Conservation (phyloP, 192 early-diverging fungal species). For the Chytriomyces hyalinus region DNA sequence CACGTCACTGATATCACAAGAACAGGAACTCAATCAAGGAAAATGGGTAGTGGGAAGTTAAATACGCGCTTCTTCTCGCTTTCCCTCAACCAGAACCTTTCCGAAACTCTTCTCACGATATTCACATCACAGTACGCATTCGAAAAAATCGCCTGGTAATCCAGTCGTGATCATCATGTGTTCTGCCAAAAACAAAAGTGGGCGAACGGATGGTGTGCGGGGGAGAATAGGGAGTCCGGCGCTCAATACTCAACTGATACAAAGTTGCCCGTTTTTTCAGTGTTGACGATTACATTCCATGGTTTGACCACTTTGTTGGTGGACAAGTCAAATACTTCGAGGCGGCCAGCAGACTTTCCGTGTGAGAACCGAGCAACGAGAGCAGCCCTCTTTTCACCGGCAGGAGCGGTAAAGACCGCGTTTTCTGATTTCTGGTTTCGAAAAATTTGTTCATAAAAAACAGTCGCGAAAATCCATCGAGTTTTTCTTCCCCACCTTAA, state of each 20-base stretch:
- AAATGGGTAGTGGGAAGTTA: too few relatives aligned
- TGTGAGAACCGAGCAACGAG: conserved; percentile 22
- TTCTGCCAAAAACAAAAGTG: too few relatives aligned
- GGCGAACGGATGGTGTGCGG: too few relatives aligned
- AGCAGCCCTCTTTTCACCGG: conserved; percentile 24
- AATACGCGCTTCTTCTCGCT: too few relatives aligned
- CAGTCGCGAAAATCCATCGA: not conserved
- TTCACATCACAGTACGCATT: too few relatives aligned
- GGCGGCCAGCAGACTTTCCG: not conserved
- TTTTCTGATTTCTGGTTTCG: not conserved
- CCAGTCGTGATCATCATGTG: too few relatives aligned
- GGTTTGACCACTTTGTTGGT: not conserved
- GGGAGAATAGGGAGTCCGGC: too few relatives aligned
- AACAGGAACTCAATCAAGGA: too few relatives aligned
- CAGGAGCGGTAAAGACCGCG: conserved; percentile 35
- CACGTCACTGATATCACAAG: too few relatives aligned
- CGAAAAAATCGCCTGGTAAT: too few relatives aligned
- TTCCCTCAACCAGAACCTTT: too few relatives aligned
- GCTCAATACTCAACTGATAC: conserved; percentile 18
- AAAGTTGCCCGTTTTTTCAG: conserved; percentile 14
- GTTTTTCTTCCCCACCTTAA: not conserved
- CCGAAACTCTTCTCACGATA: too few relatives aligned
- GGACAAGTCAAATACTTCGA: not conserved
- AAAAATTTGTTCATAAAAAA: not conserved
- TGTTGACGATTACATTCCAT: conserved; percentile 17